phyloP scores from a whole-genome alignment of 306 rosid genomes.

The Gillenia trifoliata region DNA sequence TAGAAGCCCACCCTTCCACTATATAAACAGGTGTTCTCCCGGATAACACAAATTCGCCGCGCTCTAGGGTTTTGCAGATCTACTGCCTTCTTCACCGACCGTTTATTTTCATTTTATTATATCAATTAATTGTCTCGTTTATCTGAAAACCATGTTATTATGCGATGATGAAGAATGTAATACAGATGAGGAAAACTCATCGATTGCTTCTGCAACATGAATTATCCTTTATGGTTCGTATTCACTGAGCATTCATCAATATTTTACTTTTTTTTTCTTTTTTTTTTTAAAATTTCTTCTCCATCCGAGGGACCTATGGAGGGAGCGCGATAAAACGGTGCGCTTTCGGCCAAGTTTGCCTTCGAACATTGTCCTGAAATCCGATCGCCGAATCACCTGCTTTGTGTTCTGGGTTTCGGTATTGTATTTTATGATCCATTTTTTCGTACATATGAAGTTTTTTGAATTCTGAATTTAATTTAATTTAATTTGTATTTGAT shows the following conservation, averaged over 20 bases:
- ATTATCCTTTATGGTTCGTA: constrained; percentile 67
- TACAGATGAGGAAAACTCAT: constrained; percentile 12
- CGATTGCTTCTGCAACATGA: constrained; percentile 79
- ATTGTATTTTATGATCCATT: background rate
- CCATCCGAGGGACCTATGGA: constrained; percentile 82
- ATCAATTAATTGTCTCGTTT: background rate
- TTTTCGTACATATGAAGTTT: constrained; percentile 30
- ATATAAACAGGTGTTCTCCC: background rate
- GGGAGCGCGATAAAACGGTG: constrained; percentile 55
- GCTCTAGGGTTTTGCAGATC: constrained; percentile 3
- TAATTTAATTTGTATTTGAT: background rate
- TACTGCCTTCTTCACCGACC: background rate
- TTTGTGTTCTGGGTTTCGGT: constrained; percentile 25
- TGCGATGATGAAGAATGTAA: constrained; percentile 22
- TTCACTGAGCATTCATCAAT: constrained; percentile 75
- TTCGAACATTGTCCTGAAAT: constrained; percentile 59
- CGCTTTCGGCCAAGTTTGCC: constrained; percentile 87
- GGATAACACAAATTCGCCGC: background rate
- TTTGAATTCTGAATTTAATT: too few relatives aligned
- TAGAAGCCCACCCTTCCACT: background rate
- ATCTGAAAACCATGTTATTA: background rate
- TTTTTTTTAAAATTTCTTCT: background rate
- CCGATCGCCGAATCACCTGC: constrained; percentile 22
- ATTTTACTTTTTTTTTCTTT: background rate
- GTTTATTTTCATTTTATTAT: background rate